Conservation (phyloP, 805 yeast species). For the Sugiyamaella smithiae region DNA sequence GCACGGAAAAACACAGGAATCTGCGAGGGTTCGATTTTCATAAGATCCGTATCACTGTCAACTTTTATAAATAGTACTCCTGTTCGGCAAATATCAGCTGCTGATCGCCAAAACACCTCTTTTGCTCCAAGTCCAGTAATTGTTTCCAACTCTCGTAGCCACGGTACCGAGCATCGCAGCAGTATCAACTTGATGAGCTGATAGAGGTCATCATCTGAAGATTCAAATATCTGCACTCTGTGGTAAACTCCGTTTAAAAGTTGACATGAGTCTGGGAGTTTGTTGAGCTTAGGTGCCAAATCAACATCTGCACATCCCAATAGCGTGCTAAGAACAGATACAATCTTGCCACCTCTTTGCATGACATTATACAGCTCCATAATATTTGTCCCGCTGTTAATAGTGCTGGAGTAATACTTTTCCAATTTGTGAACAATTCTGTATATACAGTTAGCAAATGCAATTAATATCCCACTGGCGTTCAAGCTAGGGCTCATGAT, state of each 20-base stretch:
- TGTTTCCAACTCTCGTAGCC: conserved; percentile 13
- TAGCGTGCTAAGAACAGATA: conserved; percentile 12
- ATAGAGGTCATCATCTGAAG: conserved; percentile 12
- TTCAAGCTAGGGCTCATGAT: neutral
- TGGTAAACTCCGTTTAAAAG: conserved; percentile 16
- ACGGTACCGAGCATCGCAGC: conserved; percentile 13
- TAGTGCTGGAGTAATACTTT: neutral
- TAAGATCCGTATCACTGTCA: conserved; percentile 10
- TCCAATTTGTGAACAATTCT: conserved; percentile 11
- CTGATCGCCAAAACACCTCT: conserved; percentile 10
- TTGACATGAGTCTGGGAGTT: conserved; percentile 12
- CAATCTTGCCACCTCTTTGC: neutral
- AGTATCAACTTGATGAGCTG: conserved; percentile 12
- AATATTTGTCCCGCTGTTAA: neutral
- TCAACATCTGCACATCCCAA: conserved; percentile 20
- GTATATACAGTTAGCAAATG: conserved; percentile 18
- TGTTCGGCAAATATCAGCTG: neutral
- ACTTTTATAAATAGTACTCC: conserved; percentile 6
- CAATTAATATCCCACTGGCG: conserved; percentile 10
- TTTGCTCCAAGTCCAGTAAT: conserved; percentile 13
- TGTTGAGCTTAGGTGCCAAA: conserved; percentile 3
- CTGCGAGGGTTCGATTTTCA: neutral
- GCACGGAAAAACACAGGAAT: conserved; percentile 14
- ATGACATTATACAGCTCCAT: conserved; percentile 4
- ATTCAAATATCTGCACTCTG: conserved; percentile 13